These are phyloP conservation scores for Scheffersomyces lignicola DNA, from an alignment of 1,139 yeast genomes.

Conservation along the genomic window DNA sequence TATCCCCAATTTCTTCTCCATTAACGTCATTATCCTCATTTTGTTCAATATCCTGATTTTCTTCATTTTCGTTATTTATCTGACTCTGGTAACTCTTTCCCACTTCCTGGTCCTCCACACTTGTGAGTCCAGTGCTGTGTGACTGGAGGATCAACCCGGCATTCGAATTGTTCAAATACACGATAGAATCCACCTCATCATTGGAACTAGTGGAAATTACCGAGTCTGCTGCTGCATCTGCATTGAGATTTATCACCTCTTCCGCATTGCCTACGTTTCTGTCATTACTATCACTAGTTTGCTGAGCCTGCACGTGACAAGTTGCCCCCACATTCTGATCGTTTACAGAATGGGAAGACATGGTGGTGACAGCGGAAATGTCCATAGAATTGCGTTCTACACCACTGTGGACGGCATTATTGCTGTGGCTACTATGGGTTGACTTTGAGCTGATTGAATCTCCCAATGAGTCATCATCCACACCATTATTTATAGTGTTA, in stretches of 20 bases:
- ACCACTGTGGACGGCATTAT: neutral
- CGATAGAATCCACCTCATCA: conserved; percentile 9
- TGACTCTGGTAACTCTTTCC: too few relatives aligned
- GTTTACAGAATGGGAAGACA: too few relatives aligned
- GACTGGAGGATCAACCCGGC: conserved; percentile 7
- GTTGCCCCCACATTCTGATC: too few relatives aligned
- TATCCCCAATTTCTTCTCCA: conserved; percentile 9
- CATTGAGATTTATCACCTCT: conserved; percentile 1
- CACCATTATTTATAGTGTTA: neutral
- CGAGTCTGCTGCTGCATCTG: conserved; percentile 5
- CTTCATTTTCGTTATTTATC: too few relatives aligned
- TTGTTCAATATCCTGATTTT: neutral
- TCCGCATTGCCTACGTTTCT: too few relatives aligned
- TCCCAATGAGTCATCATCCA: neutral
- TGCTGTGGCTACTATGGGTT: conserved; percentile 6
- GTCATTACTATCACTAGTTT: too few relatives aligned
- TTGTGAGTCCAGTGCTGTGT: conserved; percentile 10
- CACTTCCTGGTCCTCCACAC: conserved; percentile 7
- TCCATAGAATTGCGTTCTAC: too few relatives aligned
- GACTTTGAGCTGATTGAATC: conserved; percentile 3
- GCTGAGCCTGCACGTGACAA: too few relatives aligned
- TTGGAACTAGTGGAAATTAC: conserved; percentile 9
- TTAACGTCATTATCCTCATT: conserved; percentile 7
- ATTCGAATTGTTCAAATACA: conserved; percentile 9
- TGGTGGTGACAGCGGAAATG: too few relatives aligned